A percentile compares a stretch with the other conserved stretches of the same genome.
These are phyloP conservation scores for Chaetomiaceae sp. DNA, from an alignment of 2,329 filamentous ascomycete species.

Conservation along the genomic window DNA sequence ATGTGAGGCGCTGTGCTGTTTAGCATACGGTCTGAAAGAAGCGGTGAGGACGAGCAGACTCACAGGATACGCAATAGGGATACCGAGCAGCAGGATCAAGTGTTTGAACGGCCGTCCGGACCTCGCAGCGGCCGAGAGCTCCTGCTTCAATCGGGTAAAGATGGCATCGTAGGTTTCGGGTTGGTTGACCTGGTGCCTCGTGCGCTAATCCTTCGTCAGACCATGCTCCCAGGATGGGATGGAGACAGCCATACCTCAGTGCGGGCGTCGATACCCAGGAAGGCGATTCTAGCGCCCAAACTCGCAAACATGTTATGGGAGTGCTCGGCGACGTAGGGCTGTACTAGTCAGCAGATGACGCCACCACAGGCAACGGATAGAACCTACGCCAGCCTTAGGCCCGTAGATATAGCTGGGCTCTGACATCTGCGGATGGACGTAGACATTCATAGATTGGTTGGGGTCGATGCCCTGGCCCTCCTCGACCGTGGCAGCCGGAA, in stretches of 20 bases:
- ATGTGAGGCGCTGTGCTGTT: conserved; percentile 68
- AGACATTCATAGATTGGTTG: conserved; percentile 68
- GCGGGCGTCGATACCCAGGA: conserved; percentile 85
- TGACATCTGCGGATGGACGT: conserved; percentile 51
- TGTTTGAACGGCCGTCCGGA: conserved; percentile 78
- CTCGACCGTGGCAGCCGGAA: conserved; percentile 36
- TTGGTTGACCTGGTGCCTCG: conserved; percentile 91
- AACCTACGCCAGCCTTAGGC: conserved; percentile 62
- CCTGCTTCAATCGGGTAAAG: conserved; percentile 65
- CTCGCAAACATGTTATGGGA: conserved; percentile 84
- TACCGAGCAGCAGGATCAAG: conserved; percentile 78
- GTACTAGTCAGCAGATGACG: conserved; percentile 48
- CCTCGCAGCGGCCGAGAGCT: conserved; percentile 63
- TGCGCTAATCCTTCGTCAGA: conserved; percentile 50
- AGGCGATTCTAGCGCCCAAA: conserved; percentile 75
- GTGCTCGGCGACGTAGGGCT: conserved; percentile 83
- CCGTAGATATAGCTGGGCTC: conserved; percentile 78
- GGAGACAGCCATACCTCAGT: conserved; percentile 66
- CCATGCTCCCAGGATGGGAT: conserved; percentile 38
- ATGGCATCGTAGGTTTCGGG: conserved; percentile 83
- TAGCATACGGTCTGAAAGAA: not conserved
- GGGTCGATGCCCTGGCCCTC: conserved; percentile 61
- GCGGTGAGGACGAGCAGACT: conserved; percentile 24
- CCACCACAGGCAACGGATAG: too few relatives aligned
- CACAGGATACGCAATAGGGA: conserved; percentile 79